Base-by-base conservation (phyloP, 495 filamentous ascomycete genomes). In the Tetracladium marchalianum region DNA sequence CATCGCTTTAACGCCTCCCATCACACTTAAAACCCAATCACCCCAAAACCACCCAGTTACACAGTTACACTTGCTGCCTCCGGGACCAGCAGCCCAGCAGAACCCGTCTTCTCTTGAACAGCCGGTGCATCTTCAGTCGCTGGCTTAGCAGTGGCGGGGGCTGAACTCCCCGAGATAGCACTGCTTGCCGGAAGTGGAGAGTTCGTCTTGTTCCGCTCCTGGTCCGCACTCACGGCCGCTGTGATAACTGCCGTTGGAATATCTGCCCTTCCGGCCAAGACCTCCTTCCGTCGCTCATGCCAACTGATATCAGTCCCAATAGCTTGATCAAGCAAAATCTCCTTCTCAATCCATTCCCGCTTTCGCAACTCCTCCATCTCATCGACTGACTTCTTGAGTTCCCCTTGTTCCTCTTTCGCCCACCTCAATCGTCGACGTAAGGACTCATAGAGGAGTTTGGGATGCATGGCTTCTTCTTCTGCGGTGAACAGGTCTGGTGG, bases 341-440 rank as follows among this genome's bases (percentile, higher is more conserved):
- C 88, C 62, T 96, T 98, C 61, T 83, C 82, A 2, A 77, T 62
- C 87, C 88, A 97, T 50, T 92, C 84, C 22, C 81, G 69, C 62
- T 79, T 80, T 49, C 85, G 76, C 50, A 75, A 64, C 38, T 75
- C 76, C 57, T 87, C 80, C 54, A 85, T 67, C 16, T 60, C 66
- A 47, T 81, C 81, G 66, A 77, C 75, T 40, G 90, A 80, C 1
- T 58, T 62, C 35, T 71, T 71, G 33, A 97, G 62, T 32, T 72
- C 63, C 18, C 77, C 71, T 11, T 69, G 64, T 40, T 92, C 90
- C 44, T 81, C 72, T 60, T 85, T 76, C 1, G 83, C 81, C 89
- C 90, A 95, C 46, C 78, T 74, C 12, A 93, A 67, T 58, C 95
- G 85, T 37, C 84, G 73, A 19, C 84, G 80, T 24, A 93, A 76